Base-by-base conservation (phyloP, 2,329 filamentous ascomycete species). In the Talaromyces rugulosus region DNA sequence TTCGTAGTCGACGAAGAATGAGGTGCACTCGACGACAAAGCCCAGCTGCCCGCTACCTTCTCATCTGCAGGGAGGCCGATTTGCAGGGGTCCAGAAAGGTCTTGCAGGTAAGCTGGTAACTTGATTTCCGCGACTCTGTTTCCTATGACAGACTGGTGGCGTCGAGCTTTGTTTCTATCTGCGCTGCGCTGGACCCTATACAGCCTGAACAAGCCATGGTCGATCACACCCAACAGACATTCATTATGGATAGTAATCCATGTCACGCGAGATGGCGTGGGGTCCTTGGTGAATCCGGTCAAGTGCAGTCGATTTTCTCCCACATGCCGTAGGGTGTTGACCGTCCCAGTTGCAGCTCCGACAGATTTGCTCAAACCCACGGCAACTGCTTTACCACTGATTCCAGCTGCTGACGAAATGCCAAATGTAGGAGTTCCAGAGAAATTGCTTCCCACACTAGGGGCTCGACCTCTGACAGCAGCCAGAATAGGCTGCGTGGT, bases 51-150 rank as follows among this genome's bases (percentile, higher is more conserved):
- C 28, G 65, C 69, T 30, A 71, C 67, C 14, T 66, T 64, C 36
- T 67, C 65, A 8, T 74, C 74, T 2, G 83, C 80, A 56, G 84
- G 83, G 54, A 89, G 75, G 55, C 83, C 81, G 62, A 83, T 80
- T 42, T 87, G 80, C 6, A 83, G 78, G 9, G 83, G 83, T 0
- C 85, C 82, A 60, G 89, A 79, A 6, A 81, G 72, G 56, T 84
- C 82, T 62, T 89, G 86, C 3, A 89, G 82, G 40, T 90, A 80
- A 27, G 80, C 76, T 42, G 86, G 87, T 33, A 94, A 75, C 63
- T 84, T 87, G 70, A 89, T 86, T 68, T 94, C 90, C 53, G 83
- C 82, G 70, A 88, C 83, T 70, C 86, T 85, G 61, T 78, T 81
- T 30, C 83, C 78, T 51, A 79, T 79, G 18, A 86, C 84, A 40